Evolutionary conservation across 768 basidiomycete genomes (phyloP), one percentile per base, ranked within the genome.

Genomic region (Psilocybe subaeruginosa): DNA sequence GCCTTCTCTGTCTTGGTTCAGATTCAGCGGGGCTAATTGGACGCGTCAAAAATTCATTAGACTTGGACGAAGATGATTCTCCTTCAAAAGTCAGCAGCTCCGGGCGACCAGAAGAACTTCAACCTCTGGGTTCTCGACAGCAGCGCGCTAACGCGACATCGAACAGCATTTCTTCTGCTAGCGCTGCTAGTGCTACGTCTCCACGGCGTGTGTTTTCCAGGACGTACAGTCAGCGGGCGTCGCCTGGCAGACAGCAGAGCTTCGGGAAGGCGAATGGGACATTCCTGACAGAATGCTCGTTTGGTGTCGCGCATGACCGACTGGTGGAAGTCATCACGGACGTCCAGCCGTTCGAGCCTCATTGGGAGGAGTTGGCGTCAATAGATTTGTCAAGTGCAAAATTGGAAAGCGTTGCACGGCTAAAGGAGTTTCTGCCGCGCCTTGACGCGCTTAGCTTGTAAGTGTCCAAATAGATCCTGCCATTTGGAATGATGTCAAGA

Each of bases 281-380:
- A 4, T 84, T 97, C 78, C 79, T 99, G 64, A 99, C 97, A 9
- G 96, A 99, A 71, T 98, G 96, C 71, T 98, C 96, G 45, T 99
- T 99, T 71, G 94, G 86, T 14, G 88, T 98, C 47, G 85, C 95
- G n/a, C 93, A 93, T 68, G 97, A 98, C 71, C 85, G 86, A 48
- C 84, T 99, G 4, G 90, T 99, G 1, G 86, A 92, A 72, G 88
- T 93, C 68, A 93, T 99, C 70, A 98, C 96, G 46, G 95, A 98
- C 68, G 87, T 95, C 11, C 90, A 95, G 70, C 95, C 96, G 17
- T 97, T 92, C 74, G 93, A 95, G 70, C 95, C 96, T 23, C 83
- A 93, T 70, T 99, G 97, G 97, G 96, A 98, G 68, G 80, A 84
- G 43, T 76, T 99, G 61, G 78, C 69, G 58, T 74, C 77, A 27